These are phyloP conservation scores for Claviceps sp. DNA, from an alignment of 2,329 filamentous ascomycete genomes.

Conservation along the genomic window DNA sequence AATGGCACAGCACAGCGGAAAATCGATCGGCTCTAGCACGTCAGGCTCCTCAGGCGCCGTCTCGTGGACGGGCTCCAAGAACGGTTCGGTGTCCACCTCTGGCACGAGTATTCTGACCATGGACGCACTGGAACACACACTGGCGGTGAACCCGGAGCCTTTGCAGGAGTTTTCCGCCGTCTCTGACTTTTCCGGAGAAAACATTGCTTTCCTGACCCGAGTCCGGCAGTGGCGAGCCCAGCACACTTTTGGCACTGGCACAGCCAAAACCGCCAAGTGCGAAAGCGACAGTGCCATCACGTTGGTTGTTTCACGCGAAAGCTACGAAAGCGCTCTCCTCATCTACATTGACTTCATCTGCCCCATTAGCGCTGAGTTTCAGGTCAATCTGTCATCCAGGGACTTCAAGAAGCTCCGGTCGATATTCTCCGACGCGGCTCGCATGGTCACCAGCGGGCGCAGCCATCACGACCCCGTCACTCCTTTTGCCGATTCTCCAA, in stretches of 20 bases:
- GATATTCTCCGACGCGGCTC: constrained; percentile 42
- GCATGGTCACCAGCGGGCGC: constrained; percentile 28
- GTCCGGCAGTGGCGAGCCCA: constrained; percentile 31
- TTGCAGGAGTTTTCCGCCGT: constrained; percentile 49
- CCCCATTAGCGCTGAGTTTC: constrained; percentile 48
- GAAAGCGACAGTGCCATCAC: constrained; percentile 4
- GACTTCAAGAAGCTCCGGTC: constrained; percentile 40
- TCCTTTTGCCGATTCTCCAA: constrained; percentile 26
- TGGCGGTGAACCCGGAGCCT: constrained; percentile 41
- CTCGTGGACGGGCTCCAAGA: constrained; percentile 23
- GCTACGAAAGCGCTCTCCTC: constrained; percentile 43
- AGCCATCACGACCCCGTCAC: constrained; percentile 26
- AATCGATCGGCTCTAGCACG: constrained; percentile 21
- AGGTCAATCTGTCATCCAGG: constrained; percentile 49
- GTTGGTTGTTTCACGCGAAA: constrained; percentile 28
- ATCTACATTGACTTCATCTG: constrained; percentile 52
- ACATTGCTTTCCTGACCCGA: constrained; percentile 50
- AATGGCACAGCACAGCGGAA: constrained; percentile 16
- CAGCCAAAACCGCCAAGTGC: constrained; percentile 7
- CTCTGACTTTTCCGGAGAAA: constrained; percentile 53
- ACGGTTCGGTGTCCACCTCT: constrained; percentile 18
- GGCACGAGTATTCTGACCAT: constrained; percentile 41
- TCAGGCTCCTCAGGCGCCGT: constrained; percentile 11
- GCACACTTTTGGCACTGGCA: constrained; percentile 13
- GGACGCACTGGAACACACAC: constrained; percentile 44